These are phyloP conservation scores for Podochytrium sp. DNA, from an alignment of 192 early-diverging fungal species.

Conservation along the genomic window DNA sequence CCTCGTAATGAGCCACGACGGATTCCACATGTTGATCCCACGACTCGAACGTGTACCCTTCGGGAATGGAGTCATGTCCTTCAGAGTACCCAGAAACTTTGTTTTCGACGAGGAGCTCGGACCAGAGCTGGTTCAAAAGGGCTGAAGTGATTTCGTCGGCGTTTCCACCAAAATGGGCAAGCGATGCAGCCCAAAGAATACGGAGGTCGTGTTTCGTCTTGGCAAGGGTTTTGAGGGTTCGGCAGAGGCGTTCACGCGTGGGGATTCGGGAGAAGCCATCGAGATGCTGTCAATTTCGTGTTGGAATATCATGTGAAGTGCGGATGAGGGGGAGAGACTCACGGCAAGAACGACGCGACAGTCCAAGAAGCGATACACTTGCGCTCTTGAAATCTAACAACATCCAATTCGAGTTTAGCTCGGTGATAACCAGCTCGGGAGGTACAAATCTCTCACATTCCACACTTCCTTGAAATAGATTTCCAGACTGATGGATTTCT, in stretches of 20 bases:
- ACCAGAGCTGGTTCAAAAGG: conserved; percentile 46
- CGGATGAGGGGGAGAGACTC: neutral
- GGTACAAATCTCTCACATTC: conserved; percentile 19
- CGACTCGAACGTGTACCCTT: neutral
- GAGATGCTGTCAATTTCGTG: too few species aligned
- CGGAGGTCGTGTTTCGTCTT: conserved; percentile 44
- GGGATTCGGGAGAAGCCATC: conserved; percentile 49
- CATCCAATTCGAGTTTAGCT: neutral
- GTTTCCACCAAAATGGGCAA: conserved; percentile 38
- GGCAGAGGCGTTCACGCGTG: conserved; percentile 56
- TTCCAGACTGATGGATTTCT: conserved; percentile 40
- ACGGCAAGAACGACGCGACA: conserved; percentile 51
- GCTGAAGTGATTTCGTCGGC: conserved; percentile 47
- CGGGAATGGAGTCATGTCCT: neutral
- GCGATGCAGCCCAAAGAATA: conserved; percentile 47
- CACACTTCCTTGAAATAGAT: conserved; percentile 51
- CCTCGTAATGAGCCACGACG: neutral
- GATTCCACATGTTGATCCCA: conserved; percentile 2
- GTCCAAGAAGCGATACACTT: conserved; percentile 58
- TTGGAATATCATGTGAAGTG: conserved; percentile 20
- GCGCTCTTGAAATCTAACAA: conserved; percentile 48
- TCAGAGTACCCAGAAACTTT: conserved; percentile 15
- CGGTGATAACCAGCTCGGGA: neutral
- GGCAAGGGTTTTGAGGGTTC: conserved; percentile 52
- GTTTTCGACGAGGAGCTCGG: conserved; percentile 35